Base-by-base conservation (phyloP, 306 rosid genomes). In the Fragaria vesca region DNA sequence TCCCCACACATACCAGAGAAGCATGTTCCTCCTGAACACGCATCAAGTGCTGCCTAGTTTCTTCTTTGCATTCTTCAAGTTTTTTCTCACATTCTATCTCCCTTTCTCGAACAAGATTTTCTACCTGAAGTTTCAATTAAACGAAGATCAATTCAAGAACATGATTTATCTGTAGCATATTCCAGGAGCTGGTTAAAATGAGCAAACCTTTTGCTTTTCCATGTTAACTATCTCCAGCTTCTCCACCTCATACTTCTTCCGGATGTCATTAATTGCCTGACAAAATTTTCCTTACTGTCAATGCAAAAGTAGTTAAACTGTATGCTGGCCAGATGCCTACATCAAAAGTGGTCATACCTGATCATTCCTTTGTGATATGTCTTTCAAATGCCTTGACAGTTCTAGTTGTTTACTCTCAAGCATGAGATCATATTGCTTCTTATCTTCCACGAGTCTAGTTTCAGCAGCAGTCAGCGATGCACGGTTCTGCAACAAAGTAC, bases 191-290 rank as follows among this genome's bases (percentile, higher is more conserved):
- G 63, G 79, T 43, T 80, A 66, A 75, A 77, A 42, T 42, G 74
- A 86, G 54, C 80, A 67, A 80, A 95, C 97, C 99, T 95, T 92
- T 82, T 89, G 93, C 76, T 87, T 95, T 85, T 95, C 99, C 88
- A 40, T 78, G 80, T 76, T 91, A 76, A 85, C 78, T 79, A 86
- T 86, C 85, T 93, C 97, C 88, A 76, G 80, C 87, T 91, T 95
- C 96, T 95, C 99, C 76, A 85, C 67, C 54, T 95, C 99, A 63
- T 89, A 95, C 88, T 87, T 93, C 83, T 81, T 92, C 84, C 86
- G 87, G 81, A 95, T 91, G 75, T 92, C 97, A 87, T 88, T 91
- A 79, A 92, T 93, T 80, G 97, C 99, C 99, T 95, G 86, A 32
- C 70, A 54, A 85, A 72, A 78, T 21, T 68, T 51, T 34, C 68